A percentile compares a stretch with the other conserved stretches of the same genome.
Conservation (phyloP, 345 rosid genomes). For the Microthlaspi erraticum region DNA sequence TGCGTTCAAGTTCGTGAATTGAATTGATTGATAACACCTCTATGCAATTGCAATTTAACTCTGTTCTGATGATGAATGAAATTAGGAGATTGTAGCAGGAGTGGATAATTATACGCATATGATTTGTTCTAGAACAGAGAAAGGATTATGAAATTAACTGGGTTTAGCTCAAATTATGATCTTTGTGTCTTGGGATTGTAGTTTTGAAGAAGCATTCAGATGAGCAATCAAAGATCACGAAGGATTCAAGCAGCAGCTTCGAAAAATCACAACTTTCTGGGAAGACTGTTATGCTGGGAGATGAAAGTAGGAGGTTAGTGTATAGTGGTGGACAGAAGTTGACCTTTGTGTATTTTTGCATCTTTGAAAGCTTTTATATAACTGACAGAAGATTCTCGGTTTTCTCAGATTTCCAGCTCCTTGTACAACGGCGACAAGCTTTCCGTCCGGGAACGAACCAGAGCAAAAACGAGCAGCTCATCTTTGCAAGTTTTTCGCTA, state of each 20-base stretch:
- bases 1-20: conserved; percentile 13
- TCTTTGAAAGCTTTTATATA: conserved; percentile 24
- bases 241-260: conserved; percentile 19
- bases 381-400: conserved; percentile 44
- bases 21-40: conserved; percentile 12
- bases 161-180: conserved; percentile 16
- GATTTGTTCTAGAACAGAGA: too few relatives aligned
- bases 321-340: conserved; percentile 9
- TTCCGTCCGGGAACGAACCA: conserved; percentile 45
- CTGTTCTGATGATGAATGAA: not conserved
- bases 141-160: not conserved
- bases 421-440: conserved; percentile 46
- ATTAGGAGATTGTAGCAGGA: not conserved
- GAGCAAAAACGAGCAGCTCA: conserved; percentile 61
- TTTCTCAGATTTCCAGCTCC: conserved; percentile 60
- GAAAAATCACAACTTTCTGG: conserved; percentile 32
- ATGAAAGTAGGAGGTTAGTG: conserved; percentile 26
- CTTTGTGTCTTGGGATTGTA: conserved; percentile 39
- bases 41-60: conserved; percentile 4
- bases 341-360: too few relatives aligned
- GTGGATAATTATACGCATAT: not conserved
- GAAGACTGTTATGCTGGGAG: conserved; percentile 7
- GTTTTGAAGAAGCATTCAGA: conserved; percentile 50
- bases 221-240: conserved; percentile 38
- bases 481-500: conserved; percentile 68